These are phyloP conservation scores for Elsinoe perseae DNA, from an alignment of 2,329 filamentous ascomycete genomes.

Conservation along the genomic window DNA sequence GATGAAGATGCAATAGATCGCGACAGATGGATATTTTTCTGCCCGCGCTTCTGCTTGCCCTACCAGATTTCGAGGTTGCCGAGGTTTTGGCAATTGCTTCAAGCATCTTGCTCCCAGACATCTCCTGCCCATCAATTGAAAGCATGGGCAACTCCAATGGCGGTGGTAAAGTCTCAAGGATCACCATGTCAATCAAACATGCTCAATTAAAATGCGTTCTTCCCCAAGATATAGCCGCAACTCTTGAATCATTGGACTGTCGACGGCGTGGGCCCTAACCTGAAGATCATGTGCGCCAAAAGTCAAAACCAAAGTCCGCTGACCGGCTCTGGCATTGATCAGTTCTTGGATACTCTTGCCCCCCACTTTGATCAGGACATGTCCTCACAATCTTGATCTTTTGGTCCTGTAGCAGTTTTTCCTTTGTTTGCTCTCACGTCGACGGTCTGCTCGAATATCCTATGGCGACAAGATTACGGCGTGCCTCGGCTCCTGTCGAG, in stretches of 20 bases:
- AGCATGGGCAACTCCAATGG: neutral
- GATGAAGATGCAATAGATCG: constrained; percentile 1
- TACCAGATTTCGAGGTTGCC: neutral
- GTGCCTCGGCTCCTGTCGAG: constrained; percentile 12
- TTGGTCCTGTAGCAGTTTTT: neutral
- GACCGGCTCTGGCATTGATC: neutral
- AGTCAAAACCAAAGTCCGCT: neutral
- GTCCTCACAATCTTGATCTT: neutral
- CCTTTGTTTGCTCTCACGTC: constrained; percentile 1
- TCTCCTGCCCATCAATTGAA: neutral
- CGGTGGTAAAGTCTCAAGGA: neutral
- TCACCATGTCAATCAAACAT: neutral
- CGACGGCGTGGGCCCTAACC: constrained; percentile 3
- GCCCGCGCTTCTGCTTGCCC: neutral
- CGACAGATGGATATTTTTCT: neutral
- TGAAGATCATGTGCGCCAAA: constrained; percentile 12
- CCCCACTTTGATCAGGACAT: constrained; percentile 7
- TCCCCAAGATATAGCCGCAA: constrained; percentile 7
- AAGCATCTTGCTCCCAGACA: neutral
- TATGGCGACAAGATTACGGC: constrained; percentile 9
- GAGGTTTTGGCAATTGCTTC: neutral
- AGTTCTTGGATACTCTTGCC: neutral
- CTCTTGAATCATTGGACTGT: constrained; percentile 3
- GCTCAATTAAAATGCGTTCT: neutral
- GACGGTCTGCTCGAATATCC: neutral